Evolutionary conservation across 257 asterid species (phyloP).

Genomic region (Parsonsia alboflavescens): DNA sequence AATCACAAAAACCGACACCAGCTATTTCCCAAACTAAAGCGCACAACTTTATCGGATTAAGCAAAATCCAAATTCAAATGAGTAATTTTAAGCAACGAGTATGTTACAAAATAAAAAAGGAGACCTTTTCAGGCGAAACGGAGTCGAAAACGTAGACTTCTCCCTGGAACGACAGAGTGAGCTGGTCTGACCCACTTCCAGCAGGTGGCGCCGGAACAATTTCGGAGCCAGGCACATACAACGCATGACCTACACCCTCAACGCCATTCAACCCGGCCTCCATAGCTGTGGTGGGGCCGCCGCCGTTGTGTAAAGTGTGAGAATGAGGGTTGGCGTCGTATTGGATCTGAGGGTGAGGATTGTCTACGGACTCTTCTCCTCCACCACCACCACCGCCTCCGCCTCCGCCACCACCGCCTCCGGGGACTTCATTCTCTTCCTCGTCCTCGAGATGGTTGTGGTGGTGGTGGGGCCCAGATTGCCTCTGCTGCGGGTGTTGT

Average conservation of each 20-base stretch:
- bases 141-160: conserved; percentile 91
- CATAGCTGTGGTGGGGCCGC: conserved; percentile 9
- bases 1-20: neutral
- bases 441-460: conserved; percentile 36
- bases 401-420: neutral
- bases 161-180: conserved; percentile 92
- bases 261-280: conserved; percentile 35
- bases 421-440: conserved; percentile 38
- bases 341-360: conserved; percentile 44
- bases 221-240: conserved; percentile 44
- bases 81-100: neutral
- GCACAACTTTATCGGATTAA: neutral
- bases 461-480: conserved; percentile 22
- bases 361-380: conserved; percentile 41
- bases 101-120: neutral
- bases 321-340: conserved; percentile 58
- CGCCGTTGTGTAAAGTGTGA: conserved; percentile 49
- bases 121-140: conserved; percentile 89
- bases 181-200: conserved; percentile 81
- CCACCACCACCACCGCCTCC: conserved; percentile 8
- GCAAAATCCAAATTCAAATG: neutral
- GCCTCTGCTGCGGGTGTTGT: conserved; percentile 27
- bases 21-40: neutral
- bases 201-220: conserved; percentile 30
- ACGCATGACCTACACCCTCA: conserved; percentile 39